Percentiles rank a stretch among this genome's conserved stretches.
phyloP scores from a whole-genome alignment of 2,329 filamentous ascomycete species.

The Penicillium sumatraense region DNA sequence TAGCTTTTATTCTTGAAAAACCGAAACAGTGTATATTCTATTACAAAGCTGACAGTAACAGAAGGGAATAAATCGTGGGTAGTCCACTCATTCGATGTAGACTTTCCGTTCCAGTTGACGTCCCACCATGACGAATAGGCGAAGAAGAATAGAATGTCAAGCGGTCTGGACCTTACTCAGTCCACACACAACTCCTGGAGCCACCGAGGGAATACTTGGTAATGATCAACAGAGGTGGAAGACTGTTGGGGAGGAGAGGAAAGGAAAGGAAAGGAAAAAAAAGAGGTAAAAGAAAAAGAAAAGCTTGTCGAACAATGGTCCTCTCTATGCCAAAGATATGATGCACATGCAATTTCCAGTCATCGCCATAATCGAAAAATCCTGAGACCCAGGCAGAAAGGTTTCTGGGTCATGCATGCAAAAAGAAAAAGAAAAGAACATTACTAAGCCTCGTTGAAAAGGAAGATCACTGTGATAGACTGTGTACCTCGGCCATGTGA shows the following conservation, averaged over 20 bases:
- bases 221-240: neutral
- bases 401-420: neutral
- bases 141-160: neutral
- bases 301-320: neutral
- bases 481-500: slow-evolving; percentile 3
- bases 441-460: neutral
- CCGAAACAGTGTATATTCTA: neutral
- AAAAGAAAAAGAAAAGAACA: neutral
- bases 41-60: neutral
- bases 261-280: too few relatives aligned
- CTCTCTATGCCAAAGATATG: neutral
- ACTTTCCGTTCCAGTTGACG: neutral
- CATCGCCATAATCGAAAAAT: slow-evolving; percentile 3
- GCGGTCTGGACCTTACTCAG: neutral
- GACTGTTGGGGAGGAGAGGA: neutral
- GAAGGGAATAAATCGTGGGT: neutral
- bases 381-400: neutral
- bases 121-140: neutral
- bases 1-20: too few relatives aligned
- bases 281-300: neutral
- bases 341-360: slow-evolving; percentile 1
- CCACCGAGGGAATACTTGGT: too few relatives aligned
- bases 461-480: neutral
- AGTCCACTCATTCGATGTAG: neutral
- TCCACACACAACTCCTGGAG: neutral